Evolutionary conservation across 1,139 yeast genomes (phyloP), one percentile per base, ranked within the genome.

Genomic region (Candida sp.): DNA sequence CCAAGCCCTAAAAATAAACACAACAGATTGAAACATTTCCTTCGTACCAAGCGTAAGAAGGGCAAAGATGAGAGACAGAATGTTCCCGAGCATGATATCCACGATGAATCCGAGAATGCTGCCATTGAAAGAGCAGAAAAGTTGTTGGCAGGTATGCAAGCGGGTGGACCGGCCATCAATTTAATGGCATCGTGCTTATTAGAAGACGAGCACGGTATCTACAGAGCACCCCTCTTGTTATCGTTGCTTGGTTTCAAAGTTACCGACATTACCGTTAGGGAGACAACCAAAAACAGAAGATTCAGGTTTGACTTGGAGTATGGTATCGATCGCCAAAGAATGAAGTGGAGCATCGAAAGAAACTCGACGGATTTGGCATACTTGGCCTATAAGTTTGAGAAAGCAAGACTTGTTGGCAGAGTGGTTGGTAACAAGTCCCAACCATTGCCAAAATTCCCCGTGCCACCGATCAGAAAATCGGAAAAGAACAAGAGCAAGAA

Each of bases 141-240:
- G 50, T 73, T 91, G 50, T 73, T 92, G 4, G 81, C 83, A 22
- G 82, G 90, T 42, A 73, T 92, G 54, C 61, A 83, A 1, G 75
- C 90, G 6, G 97, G 90, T n/a, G 78, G 88, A 4, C 96, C 98
- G 0, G 89, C 94, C 4, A 88, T 91, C 0, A 73, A 90, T 52
- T 77, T 92, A 49, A 76, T 92, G 12, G 93, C 96, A 2, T 84
- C 96, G 1, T 81, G 87, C 49, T 83, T 94, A 54, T 75, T 86
- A 47, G 82, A 84, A 49, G 98, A 92, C 66, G 97, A 90, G 54
- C 83, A 82, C 56, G 92, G 90, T 6, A 81, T 83, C 30, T 81
- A 86, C 47, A 80, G 97, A 53, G 96, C 96, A 1, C 97, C 99
- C 0, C 77, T 93, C 42, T 70, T 94, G 44, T 69, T 92, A 38